Conservation (phyloP, 495 filamentous ascomycete genomes). For the Xylaria scruposa region DNA sequence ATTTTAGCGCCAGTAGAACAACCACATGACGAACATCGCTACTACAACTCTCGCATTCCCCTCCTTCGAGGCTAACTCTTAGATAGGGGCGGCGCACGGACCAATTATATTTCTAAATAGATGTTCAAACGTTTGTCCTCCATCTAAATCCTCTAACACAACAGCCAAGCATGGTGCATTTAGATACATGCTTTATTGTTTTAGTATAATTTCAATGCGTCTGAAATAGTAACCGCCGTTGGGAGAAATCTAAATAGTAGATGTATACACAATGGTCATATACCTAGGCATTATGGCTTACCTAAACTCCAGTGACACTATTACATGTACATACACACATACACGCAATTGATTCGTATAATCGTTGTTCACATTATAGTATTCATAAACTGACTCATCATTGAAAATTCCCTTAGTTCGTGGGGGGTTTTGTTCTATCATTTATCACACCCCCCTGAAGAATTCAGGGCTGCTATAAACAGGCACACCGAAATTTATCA, state of each 20-base stretch:
- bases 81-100: not conserved
- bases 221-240: not conserved
- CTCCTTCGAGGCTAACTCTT: slow-evolving; percentile 7
- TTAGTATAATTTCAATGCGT: not conserved
- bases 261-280: not conserved
- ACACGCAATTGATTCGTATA: not conserved
- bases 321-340: not conserved
- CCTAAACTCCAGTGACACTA: not conserved
- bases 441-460: not conserved
- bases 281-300: not conserved
- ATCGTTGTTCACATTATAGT: not conserved
- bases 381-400: not conserved
- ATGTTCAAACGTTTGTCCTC: not conserved
- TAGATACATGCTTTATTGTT: no score
- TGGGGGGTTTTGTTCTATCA: not conserved
- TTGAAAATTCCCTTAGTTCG: not conserved
- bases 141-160: no score
- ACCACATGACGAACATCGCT: slow-evolving; percentile 16
- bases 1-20: slow-evolving; percentile 14
- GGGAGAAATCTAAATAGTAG: no score
- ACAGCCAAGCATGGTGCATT: no score
- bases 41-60: not conserved
- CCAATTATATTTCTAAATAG: not conserved
- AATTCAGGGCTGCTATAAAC: not conserved
- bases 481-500: not conserved